Evolutionary conservation across 306 rosid species (phyloP).

Genomic region (Lupinus albus): DNA sequence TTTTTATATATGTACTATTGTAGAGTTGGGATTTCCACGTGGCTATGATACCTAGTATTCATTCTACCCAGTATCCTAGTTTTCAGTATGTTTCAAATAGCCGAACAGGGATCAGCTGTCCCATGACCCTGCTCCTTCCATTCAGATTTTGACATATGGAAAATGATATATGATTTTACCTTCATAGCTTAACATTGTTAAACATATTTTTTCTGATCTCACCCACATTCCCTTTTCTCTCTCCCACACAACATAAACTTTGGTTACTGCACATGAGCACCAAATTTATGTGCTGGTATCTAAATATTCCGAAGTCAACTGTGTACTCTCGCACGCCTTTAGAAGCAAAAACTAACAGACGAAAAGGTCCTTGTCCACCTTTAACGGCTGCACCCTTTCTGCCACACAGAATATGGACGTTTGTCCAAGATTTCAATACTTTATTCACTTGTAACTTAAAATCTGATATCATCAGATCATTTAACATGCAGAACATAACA

Average conservation of each 20-base stretch:
- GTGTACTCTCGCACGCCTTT: conserved; percentile 65
- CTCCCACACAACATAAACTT: too few species aligned
- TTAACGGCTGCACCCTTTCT: conserved; percentile 53
- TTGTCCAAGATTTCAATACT: conserved; percentile 45
- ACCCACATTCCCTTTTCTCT: too few species aligned
- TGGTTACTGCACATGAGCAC: conserved; percentile 78
- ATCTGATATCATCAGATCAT: too few species aligned
- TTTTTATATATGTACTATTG: conserved; percentile 2
- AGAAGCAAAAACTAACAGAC: conserved; percentile 62
- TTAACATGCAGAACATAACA: too few species aligned
- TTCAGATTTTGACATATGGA: too few species aligned
- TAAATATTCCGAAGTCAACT: conserved; percentile 70
- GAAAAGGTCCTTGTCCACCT: conserved; percentile 73
- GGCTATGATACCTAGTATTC: conserved; percentile 3
- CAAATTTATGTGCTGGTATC: conserved; percentile 46
- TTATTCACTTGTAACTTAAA: too few species aligned
- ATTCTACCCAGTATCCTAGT: background rate
- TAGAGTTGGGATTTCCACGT: conserved; percentile 25
- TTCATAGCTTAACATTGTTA: too few species aligned
- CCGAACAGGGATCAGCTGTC: too few species aligned
- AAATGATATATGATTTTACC: too few species aligned
- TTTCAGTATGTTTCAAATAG: background rate
- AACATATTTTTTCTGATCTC: too few species aligned
- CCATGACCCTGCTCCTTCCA: too few species aligned
- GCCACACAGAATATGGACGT: conserved; percentile 62